Evolutionary conservation across 306 rosid genomes (phyloP), one percentile per base, ranked within the genome.

Genomic region (Cucumis melo): DNA sequence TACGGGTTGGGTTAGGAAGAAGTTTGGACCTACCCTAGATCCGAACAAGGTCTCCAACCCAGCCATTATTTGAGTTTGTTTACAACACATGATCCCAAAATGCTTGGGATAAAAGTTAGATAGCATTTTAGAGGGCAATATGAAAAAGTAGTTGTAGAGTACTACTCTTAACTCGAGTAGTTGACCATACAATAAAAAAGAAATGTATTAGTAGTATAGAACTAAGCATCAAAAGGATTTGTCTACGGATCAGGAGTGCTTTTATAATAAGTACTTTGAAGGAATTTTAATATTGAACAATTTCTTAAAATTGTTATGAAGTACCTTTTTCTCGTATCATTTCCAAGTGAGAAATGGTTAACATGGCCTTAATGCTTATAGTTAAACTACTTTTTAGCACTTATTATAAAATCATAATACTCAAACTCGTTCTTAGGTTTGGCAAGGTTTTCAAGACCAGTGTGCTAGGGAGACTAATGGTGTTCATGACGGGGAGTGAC

Each of bases 401-500:
- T 8, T 63, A 39, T 65, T 39, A 51, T 65, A 2, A 38, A 17
- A 65, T 39, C 73, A 5, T 11, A 12, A 5, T 11, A 12, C 46
- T 2, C 32, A 6, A 32, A 74, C 48, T 17, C 3, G 14, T 8
- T 8, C 16, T 17, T 54, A 92, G 98, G 81, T 92, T 83, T 82
- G 98, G 96, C 23, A 92, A 89, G 74, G 92, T 92, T 75, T 92
- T 90, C 89, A 92, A 92, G 89, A 84, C 86, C 60, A 75, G 78
- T 78, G 98, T 92, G 17, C 73, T 90, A 5, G 96, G 98, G 59
- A 89, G 98, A 81, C 86, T 86, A 80, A 87, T 84, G 7, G 88
- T 90, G 6, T 92, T 92, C 82, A 89, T 90, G 98, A 92, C 96
- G 16, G 92, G 98, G 54, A 92, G 92, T 58, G 94, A 92, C 75